A percentile compares a stretch with the other conserved stretches of the same genome.
Conservation (phyloP, 306 rosid species). For the Senna tora region DNA sequence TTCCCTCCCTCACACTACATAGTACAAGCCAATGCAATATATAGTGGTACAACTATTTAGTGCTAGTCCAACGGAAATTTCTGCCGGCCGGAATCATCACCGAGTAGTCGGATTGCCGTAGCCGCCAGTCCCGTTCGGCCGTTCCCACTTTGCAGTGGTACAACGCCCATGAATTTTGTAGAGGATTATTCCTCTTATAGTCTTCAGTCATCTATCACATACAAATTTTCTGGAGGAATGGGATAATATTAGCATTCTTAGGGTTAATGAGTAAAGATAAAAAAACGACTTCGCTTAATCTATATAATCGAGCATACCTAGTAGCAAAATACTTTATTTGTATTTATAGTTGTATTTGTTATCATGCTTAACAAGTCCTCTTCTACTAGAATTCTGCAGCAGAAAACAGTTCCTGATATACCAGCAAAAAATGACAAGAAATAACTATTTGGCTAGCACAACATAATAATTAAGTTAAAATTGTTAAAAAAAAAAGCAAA, state of each 20-base stretch:
- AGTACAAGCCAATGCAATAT: conserved; percentile 24
- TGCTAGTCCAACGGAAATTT: conserved; percentile 35
- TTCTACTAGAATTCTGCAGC: conserved; percentile 33
- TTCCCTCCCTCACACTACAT: not conserved
- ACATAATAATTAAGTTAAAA: not conserved
- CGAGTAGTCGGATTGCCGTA: not conserved
- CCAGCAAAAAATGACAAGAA: not conserved
- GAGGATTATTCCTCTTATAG: not conserved
- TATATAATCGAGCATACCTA: no score
- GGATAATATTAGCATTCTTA: not conserved
- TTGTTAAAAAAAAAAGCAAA: not conserved
- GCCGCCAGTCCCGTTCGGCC: conserved; percentile 40
- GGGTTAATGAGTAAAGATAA: no score
- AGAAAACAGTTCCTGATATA: not conserved
- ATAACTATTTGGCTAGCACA: not conserved
- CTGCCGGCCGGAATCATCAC: conserved; percentile 14
- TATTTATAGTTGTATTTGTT: no score
- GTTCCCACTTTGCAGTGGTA: conserved; percentile 43
- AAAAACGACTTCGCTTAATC: no score
- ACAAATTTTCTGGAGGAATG: conserved; percentile 12
- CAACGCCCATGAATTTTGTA: conserved; percentile 38
- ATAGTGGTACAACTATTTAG: not conserved
- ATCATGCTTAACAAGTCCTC: conserved; percentile 38
- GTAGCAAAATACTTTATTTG: no score
- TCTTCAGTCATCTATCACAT: not conserved